A percentile compares a stretch with the other conserved stretches of the same genome.
phyloP scores from a whole-genome alignment of 2,329 filamentous ascomycete species.

The Sporothrix euskadiensis region DNA sequence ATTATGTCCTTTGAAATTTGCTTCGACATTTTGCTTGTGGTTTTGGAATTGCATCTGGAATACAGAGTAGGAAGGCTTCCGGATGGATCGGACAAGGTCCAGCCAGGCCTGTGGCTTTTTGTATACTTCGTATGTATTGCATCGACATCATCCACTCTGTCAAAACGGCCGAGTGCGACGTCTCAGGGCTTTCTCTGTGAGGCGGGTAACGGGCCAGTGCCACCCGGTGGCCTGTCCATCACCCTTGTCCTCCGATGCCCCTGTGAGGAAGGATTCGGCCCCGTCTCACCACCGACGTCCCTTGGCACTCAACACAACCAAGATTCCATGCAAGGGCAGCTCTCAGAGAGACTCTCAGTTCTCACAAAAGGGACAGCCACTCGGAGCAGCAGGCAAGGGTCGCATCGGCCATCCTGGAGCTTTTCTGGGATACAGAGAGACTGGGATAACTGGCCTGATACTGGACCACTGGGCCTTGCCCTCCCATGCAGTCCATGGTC shows the following conservation, averaged over 20 bases:
- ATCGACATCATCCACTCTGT: background rate
- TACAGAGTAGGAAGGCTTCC: background rate
- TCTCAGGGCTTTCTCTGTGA: slow-evolving; percentile 4
- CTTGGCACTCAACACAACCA: background rate
- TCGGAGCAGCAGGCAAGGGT: background rate
- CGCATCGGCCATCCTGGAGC: background rate
- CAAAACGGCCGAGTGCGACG: slow-evolving; percentile 15
- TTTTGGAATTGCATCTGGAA: background rate
- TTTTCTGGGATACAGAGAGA: background rate
- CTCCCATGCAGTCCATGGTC: background rate
- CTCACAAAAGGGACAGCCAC: background rate
- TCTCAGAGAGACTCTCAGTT: background rate
- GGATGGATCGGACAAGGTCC: background rate
- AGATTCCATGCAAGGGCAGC: background rate
- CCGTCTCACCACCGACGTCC: background rate
- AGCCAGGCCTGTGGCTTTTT: background rate
- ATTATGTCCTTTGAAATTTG: background rate
- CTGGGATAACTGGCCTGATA: background rate
- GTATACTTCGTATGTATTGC: background rate
- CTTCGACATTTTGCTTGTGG: background rate
- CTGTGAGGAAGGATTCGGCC: background rate
- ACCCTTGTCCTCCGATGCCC: background rate
- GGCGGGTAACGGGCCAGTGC: background rate
- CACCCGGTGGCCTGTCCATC: background rate
- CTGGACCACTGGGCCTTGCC: background rate